Percentiles rank a stretch among this genome's conserved stretches.
These are phyloP conservation scores for Phellopilus nigrolimitatus DNA, from an alignment of 1,284 basidiomycete species.

Conservation along the genomic window DNA sequence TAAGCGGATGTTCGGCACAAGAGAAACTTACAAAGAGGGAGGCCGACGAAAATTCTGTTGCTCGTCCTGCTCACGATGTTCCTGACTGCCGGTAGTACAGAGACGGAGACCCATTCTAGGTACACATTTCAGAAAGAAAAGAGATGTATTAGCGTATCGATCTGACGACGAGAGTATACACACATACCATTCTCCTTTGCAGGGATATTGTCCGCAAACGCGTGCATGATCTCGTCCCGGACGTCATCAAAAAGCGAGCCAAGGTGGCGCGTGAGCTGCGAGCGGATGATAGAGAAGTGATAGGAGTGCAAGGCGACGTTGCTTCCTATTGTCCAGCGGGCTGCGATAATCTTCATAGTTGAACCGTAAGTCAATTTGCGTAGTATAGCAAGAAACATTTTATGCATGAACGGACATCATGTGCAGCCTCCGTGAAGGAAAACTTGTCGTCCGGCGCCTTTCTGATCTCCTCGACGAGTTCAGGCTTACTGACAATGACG, in stretches of 20 bases:
- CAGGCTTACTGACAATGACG: constrained; percentile 25
- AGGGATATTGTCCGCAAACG: constrained; percentile 25
- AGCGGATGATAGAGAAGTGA: constrained; percentile 25
- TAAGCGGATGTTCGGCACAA: neutral
- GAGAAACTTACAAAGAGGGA: constrained; percentile 37
- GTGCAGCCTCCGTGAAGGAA: constrained; percentile 23
- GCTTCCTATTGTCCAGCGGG: constrained; percentile 19
- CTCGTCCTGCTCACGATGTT: constrained; percentile 36
- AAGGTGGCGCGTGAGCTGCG: constrained; percentile 26
- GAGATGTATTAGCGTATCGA: neutral
- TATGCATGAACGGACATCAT: constrained; percentile 23
- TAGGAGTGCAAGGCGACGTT: constrained; percentile 21
- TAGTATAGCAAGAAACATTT: neutral
- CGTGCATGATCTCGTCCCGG: constrained; percentile 25
- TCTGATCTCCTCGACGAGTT: constrained; percentile 31
- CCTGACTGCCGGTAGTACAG: constrained; percentile 31
- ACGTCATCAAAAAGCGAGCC: constrained; percentile 24
- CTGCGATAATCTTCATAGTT: constrained; percentile 5
- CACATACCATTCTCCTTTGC: constrained; percentile 20
- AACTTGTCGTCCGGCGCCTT: constrained; percentile 32
- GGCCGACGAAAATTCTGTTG: constrained; percentile 39
- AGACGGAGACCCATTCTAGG: constrained; percentile 36
- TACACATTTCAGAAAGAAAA: neutral
- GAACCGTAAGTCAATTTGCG: neutral
- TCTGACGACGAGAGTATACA: too few species aligned